Base-by-base conservation (phyloP, 108 stramenopile species). In the Schizochytrium sp. region DNA sequence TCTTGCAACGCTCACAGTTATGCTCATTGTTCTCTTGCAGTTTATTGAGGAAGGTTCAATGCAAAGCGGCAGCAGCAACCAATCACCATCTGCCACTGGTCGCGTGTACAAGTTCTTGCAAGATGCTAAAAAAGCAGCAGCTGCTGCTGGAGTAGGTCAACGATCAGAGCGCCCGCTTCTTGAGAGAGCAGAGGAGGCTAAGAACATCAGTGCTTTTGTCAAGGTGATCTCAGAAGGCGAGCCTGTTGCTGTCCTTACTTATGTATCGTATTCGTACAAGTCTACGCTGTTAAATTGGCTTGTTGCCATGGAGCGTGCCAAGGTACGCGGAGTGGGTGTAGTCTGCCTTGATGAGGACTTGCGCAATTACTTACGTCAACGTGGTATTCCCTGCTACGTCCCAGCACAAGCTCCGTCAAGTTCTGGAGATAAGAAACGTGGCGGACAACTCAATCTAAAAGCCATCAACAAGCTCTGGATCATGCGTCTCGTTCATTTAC, bases 261-360 rank as follows among this genome's bases (percentile, higher is more conserved):
- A 83, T 42, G 76, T 55, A 15, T 83, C 76, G 5, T 83, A 55
- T 38, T 83, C 76, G 8, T 83, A 83, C 53, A 83, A 83, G 53
- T 10, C 10, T 5, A 55, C 76, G 5, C 47, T 83, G 76, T 38
- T 83, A 0, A 83, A 83, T 28, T 83, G 76, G 76, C 45, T 83
- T 12, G 5, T 83, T 10, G 47, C 76, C 5, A 49, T 83, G 47
- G 76, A 49, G 53, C 76, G 53, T 40, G 76, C 76, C 47, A 56
- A 83, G 53, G 76, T 83, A 5, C 76, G 15, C 50, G 53, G 50
- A 10, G 10, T 10, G 3, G 76, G 50, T 53, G 53, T 83, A 38
- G 76, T 83, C 38, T 83, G 76, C 47, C 53, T 83, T 47, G 76
- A 83, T 53, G 50, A 55, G 76, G 76, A 83, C 47, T 28, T 83